Conservation (phyloP, 768 basidiomycete genomes). For the Tephrocybe sp. region DNA sequence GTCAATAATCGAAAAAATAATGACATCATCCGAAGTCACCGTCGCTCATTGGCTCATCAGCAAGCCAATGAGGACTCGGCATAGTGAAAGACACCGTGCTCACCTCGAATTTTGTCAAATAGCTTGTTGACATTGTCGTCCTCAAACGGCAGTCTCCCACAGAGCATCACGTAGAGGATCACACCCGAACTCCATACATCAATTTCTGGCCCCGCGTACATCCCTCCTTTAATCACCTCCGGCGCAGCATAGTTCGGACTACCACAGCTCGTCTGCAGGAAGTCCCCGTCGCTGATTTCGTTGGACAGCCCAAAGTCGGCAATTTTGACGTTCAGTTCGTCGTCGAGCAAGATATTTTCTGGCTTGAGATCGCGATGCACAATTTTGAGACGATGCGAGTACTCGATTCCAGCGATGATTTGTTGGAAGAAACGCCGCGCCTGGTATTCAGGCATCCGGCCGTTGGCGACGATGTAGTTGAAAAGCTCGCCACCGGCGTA, state of each 20-base stretch:
- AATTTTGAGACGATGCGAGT: slow-evolving; percentile 94
- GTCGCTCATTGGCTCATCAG: background rate
- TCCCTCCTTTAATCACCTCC: slow-evolving; percentile 92
- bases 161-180: slow-evolving; percentile 98
- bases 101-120: slow-evolving; percentile 93
- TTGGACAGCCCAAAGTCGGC: slow-evolving; percentile 99
- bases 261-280: slow-evolving; percentile 95
- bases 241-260: slow-evolving; percentile 99
- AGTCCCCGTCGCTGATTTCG: slow-evolving; percentile 95
- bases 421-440: slow-evolving; percentile 98
- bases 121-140: slow-evolving; percentile 92
- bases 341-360: slow-evolving; percentile 89
- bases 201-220: slow-evolving; percentile 97
- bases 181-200: slow-evolving; percentile 99
- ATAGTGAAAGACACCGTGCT: slow-evolving; percentile 19
- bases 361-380: slow-evolving; percentile 98
- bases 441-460: slow-evolving; percentile 84
- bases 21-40: background rate
- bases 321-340: slow-evolving; percentile 90
- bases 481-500: slow-evolving; percentile 96
- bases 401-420: slow-evolving; percentile 96
- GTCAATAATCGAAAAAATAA: slow-evolving; percentile 6
- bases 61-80: background rate
- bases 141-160: slow-evolving; percentile 94
- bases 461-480: slow-evolving; percentile 96